phyloP scores from a whole-genome alignment of 192 early-diverging fungal genomes.

The Gaertneriomyces sp. region DNA sequence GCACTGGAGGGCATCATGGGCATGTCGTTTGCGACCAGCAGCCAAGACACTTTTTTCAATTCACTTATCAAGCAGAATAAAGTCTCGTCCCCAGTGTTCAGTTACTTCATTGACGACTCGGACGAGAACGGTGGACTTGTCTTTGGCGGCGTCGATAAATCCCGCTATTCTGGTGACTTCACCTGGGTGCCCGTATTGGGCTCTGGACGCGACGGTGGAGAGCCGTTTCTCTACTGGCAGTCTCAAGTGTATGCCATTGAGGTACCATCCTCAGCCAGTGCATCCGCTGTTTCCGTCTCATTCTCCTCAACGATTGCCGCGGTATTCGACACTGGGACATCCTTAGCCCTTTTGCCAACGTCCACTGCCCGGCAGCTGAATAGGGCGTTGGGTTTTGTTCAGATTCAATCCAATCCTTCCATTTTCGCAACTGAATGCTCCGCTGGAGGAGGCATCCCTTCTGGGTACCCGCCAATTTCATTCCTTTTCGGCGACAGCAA shows the following conservation, averaged over 20 bases:
- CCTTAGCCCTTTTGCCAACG: constrained; percentile 27
- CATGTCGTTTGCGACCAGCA: constrained; percentile 18
- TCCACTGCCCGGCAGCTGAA: constrained; percentile 13
- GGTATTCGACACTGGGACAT: constrained; percentile 41
- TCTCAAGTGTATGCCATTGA: constrained; percentile 11
- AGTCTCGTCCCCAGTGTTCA: constrained; percentile 30
- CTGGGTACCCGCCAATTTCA: constrained; percentile 10
- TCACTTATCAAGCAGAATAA: constrained; percentile 11
- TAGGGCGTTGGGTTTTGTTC: constrained; percentile 7
- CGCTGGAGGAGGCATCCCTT: constrained; percentile 10
- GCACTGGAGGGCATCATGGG: constrained; percentile 41
- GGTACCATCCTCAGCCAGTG: neutral
- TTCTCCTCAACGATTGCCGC: constrained; percentile 14
- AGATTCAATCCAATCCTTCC: constrained; percentile 9
- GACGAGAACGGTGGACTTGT: constrained; percentile 22
- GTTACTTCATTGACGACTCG: constrained; percentile 32
- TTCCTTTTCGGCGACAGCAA: constrained; percentile 13
- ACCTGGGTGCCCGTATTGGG: constrained; percentile 22
- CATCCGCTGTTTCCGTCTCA: neutral
- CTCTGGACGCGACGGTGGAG: constrained; percentile 5
- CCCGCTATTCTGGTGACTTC: constrained; percentile 23
- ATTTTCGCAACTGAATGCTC: constrained; percentile 22
- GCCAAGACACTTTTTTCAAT: constrained; percentile 15
- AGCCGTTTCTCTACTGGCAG: constrained; percentile 16
- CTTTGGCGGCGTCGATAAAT: constrained; percentile 41